phyloP scores from a whole-genome alignment of 1,284 basidiomycete genomes.

The Leccinum pallidistipes region DNA sequence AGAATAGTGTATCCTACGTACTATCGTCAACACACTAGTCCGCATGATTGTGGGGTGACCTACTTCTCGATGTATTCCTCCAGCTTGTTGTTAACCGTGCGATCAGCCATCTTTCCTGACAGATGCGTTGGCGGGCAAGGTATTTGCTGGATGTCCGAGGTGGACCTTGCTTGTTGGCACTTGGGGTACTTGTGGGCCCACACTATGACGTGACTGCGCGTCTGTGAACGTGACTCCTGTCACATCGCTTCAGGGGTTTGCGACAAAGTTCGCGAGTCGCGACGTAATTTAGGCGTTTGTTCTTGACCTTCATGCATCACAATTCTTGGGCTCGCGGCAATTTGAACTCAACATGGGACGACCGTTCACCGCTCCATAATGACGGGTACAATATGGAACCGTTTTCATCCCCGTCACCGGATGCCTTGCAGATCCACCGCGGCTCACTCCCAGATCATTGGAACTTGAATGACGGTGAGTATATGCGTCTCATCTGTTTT shows the following conservation, averaged over 20 bases:
- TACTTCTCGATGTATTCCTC: conserved; percentile 73
- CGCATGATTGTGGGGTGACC: conserved; percentile 18
- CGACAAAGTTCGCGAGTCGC: not conserved
- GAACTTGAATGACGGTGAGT: conserved; percentile 45
- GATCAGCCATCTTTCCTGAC: conserved; percentile 30
- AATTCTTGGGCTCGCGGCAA: conserved; percentile 1
- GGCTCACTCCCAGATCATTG: conserved; percentile 8
- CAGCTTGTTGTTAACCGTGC: conserved; percentile 44
- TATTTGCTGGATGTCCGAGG: conserved; percentile 1
- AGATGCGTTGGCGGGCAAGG: not conserved
- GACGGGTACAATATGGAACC: not conserved
- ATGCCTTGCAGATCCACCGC: conserved; percentile 5
- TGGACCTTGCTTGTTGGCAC: conserved; percentile 3
- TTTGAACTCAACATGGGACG: not conserved
- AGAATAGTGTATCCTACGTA: conserved; percentile 74
- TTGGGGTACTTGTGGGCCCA: not conserved
- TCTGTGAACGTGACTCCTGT: conserved; percentile 20
- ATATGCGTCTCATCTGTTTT: conserved; percentile 40
- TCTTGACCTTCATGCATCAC: conserved; percentile 18
- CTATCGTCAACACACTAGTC: conserved; percentile 14
- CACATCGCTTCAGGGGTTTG: conserved; percentile 13
- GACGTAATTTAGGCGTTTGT: conserved; percentile 6
- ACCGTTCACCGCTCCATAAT: not conserved
- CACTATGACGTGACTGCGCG: conserved; percentile 26
- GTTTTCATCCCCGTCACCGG: conserved; percentile 12